Conservation (phyloP, 2,329 filamentous ascomycete genomes). For the Epichloe baconii region DNA sequence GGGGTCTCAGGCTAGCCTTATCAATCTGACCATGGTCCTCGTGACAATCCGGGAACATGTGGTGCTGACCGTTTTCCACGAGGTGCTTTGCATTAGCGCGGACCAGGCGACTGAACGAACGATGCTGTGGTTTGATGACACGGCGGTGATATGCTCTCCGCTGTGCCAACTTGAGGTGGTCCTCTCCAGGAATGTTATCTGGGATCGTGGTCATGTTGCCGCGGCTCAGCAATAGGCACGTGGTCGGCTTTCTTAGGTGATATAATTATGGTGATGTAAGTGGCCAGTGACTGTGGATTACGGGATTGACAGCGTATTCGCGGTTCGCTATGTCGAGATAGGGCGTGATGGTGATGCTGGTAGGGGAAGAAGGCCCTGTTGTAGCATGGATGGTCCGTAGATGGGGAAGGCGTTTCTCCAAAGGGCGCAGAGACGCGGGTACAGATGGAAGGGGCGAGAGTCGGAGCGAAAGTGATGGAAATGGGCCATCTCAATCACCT, state of each 20-base stretch:
- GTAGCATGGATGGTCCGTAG: neutral
- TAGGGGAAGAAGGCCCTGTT: neutral
- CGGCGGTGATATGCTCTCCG: slow-evolving; percentile 1
- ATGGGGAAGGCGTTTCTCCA: neutral
- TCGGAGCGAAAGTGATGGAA: neutral
- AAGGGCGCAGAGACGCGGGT: neutral
- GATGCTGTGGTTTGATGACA: slow-evolving; percentile 3
- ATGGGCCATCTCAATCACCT: neutral
- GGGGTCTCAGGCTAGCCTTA: slow-evolving; percentile 7
- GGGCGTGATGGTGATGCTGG: neutral
- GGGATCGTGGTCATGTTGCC: neutral
- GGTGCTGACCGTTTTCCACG: slow-evolving; percentile 8
- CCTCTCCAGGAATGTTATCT: neutral
- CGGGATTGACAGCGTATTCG: neutral
- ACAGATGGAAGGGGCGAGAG: neutral
- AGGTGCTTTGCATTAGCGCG: slow-evolving; percentile 20
- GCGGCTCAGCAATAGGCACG: no score
- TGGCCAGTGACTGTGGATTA: no score
- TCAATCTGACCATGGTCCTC: slow-evolving; percentile 10
- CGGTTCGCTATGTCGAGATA: neutral
- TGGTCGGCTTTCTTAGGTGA: neutral
- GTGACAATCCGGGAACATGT: slow-evolving; percentile 3
- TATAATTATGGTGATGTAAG: neutral
- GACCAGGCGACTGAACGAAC: slow-evolving; percentile 13
- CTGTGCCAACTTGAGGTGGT: neutral